Conservation (phyloP, 2,329 filamentous ascomycete species). For the Colletotrichum sp. region DNA sequence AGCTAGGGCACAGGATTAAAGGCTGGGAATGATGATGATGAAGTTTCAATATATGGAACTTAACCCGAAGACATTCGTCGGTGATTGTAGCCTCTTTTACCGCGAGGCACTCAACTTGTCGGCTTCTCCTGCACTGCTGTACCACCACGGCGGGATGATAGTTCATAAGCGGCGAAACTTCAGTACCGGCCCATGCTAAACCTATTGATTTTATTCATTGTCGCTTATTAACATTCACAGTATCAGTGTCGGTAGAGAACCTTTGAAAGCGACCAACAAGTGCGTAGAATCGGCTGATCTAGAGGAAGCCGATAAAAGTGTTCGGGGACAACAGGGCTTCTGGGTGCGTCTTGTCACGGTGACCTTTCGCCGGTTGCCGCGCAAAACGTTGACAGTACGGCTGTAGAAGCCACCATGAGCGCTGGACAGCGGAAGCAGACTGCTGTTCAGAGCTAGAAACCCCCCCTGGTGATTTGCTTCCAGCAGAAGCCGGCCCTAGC, state of each 20-base stretch:
- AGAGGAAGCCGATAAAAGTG: neutral
- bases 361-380: neutral
- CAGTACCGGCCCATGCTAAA: accelerated
- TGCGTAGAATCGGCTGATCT: neutral
- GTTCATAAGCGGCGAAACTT: neutral
- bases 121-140: neutral
- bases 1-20: neutral
- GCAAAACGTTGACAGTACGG: neutral
- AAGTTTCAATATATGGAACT: neutral
- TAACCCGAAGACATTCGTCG: neutral
- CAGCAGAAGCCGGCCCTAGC: neutral
- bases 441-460: neutral
- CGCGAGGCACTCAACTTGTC: neutral
- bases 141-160: neutral
- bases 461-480: neutral
- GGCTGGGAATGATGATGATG: accelerated
- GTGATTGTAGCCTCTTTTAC: neutral
- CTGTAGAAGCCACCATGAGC: neutral
- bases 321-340: neutral
- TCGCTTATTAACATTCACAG: neutral
- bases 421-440: neutral
- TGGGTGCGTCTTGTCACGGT: neutral
- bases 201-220: neutral
- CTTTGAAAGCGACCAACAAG: neutral
- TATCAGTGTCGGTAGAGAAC: neutral